These are phyloP conservation scores for Clavispora asparagi DNA, from an alignment of 805 yeast species.

Conservation along the genomic window DNA sequence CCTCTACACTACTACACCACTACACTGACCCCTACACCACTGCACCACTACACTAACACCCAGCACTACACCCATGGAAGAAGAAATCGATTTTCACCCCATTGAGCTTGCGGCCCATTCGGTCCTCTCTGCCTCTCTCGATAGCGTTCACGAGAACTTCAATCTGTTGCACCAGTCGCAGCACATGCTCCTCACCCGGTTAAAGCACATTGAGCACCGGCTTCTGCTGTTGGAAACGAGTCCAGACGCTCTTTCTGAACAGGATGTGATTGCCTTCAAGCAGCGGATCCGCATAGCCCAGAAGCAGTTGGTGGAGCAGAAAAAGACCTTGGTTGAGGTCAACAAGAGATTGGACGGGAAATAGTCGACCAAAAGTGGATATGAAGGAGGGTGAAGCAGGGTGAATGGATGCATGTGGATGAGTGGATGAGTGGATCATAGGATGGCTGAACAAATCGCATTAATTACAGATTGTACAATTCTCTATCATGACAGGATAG, in stretches of 20 bases:
- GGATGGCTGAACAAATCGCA: no score
- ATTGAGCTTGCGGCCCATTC: conserved; percentile 56
- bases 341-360: conserved; percentile 27
- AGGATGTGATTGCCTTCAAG: conserved; percentile 16
- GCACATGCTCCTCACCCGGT: conserved; percentile 44
- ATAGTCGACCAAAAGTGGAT: background rate
- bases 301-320: conserved; percentile 22
- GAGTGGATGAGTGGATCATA: no score
- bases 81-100: conserved; percentile 44
- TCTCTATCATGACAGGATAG: no score
- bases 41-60: no score
- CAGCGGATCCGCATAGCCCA: conserved; percentile 26
- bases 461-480: no score
- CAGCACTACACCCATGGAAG: background rate
- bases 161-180: conserved; percentile 55
- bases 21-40: no score
- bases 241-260: conserved; percentile 15
- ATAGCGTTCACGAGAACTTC: conserved; percentile 44
- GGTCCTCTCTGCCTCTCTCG: conserved; percentile 50
- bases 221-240: conserved; percentile 21
- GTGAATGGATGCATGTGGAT: no score
- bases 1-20: no score
- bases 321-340: conserved; percentile 28
- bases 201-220: conserved; percentile 38
- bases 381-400: no score